Evolutionary conservation across 352 stramenopile species (phyloP).

Genomic region (Globisporangium echinulatum): DNA sequence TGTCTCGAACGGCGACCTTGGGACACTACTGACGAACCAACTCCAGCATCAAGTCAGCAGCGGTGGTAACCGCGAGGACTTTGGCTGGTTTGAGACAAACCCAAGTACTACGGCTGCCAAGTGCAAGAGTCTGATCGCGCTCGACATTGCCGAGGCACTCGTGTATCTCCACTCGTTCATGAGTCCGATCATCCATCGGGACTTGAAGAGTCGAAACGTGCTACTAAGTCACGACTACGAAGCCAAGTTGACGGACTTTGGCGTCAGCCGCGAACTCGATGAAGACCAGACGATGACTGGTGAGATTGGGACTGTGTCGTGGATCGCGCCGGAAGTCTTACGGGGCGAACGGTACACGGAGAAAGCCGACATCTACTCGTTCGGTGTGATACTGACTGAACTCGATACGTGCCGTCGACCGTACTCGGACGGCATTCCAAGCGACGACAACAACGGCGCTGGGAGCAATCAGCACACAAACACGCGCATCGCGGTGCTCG

Average conservation of each 20-base stretch:
- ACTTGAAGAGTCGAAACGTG: neutral
- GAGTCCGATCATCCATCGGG: constrained; percentile 11
- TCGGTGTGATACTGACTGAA: constrained; percentile 30
- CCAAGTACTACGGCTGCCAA: neutral
- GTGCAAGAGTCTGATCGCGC: constrained; percentile 32
- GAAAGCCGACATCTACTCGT: constrained; percentile 24
- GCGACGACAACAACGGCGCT: constrained; percentile 6
- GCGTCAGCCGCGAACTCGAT: constrained; percentile 18
- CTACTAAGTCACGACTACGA: constrained; percentile 9
- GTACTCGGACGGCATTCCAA: constrained; percentile 14
- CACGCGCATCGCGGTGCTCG: constrained; percentile 44
- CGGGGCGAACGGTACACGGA: constrained; percentile 22
- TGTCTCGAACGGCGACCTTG: constrained; percentile 41
- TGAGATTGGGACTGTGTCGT: constrained; percentile 30
- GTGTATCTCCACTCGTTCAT: constrained; percentile 52
- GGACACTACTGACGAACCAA: constrained; percentile 20
- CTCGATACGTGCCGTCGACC: constrained; percentile 33
- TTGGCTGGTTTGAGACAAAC: constrained; percentile 11
- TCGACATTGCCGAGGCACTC: constrained; percentile 43
- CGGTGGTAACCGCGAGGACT: constrained; percentile 1
- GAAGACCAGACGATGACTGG: constrained; percentile 27
- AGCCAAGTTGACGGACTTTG: constrained; percentile 21
- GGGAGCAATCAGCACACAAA: constrained; percentile 16
- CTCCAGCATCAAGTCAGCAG: constrained; percentile 12
- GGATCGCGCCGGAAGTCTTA: constrained; percentile 27